Evolutionary conservation across 768 basidiomycete species (phyloP).

Genomic region (Lanmaoa pseudosensibilis): DNA sequence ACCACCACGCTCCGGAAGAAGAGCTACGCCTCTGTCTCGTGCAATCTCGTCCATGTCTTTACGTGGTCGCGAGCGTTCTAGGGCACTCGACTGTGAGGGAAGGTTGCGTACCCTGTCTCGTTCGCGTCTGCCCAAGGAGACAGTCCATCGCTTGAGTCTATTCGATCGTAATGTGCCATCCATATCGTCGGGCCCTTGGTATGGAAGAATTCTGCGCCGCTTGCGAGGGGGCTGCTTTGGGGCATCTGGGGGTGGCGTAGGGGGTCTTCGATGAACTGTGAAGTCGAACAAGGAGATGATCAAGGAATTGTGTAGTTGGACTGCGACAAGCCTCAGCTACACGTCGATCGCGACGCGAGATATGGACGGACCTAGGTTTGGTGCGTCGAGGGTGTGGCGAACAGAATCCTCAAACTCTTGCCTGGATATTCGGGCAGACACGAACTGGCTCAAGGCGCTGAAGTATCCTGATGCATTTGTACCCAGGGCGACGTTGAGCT

Average conservation of each 20-base stretch:
- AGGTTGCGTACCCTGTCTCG: constrained; percentile 65
- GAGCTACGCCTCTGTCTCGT: constrained; percentile 63
- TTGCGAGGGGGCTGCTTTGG: constrained; percentile 68
- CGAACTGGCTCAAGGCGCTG: constrained; percentile 60
- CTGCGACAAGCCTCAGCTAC: constrained; percentile 36
- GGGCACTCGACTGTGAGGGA: constrained; percentile 43
- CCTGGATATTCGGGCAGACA: constrained; percentile 67
- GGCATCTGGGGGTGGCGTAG: constrained; percentile 60
- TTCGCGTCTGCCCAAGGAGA: constrained; percentile 71
- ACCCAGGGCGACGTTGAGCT: constrained; percentile 63
- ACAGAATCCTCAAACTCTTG: constrained; percentile 74
- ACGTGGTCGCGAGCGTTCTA: constrained; percentile 46
- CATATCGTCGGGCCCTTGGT: constrained; percentile 66
- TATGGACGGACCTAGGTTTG: constrained; percentile 46
- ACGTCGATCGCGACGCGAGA: background rate
- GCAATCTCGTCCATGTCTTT: constrained; percentile 65
- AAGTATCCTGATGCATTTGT: constrained; percentile 62
- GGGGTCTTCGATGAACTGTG: constrained; percentile 66
- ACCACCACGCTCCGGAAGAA: constrained; percentile 70
- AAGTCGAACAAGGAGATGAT: constrained; percentile 83
- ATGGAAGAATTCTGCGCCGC: constrained; percentile 64
- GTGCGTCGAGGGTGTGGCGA: constrained; percentile 58
- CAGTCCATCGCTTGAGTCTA: constrained; percentile 71
- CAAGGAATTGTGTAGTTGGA: constrained; percentile 81
- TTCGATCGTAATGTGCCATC: constrained; percentile 56